Evolutionary conservation across 2,329 filamentous ascomycete genomes (phyloP), one percentile per base, ranked within the genome.

Genomic region (Microcyclosporella mali): DNA sequence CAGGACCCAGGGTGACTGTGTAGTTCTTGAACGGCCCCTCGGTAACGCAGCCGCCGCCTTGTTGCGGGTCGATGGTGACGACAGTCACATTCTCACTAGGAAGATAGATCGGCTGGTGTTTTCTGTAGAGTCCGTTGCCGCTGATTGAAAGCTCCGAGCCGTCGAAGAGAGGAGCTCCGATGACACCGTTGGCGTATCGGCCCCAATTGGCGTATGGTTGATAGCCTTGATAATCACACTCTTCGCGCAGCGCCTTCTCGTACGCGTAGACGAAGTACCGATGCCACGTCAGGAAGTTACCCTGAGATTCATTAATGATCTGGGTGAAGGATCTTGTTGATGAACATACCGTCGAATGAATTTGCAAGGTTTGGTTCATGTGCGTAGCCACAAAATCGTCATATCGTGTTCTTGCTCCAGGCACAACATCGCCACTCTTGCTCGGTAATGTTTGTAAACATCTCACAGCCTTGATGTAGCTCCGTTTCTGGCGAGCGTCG

Each of bases 11-110:
- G 37, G 60, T 53, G 33, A 60, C 37, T 8, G 41, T 47, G 33
- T 41, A 52, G 51, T 75, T 64, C 49, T 64, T 68, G 59, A 78
- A 77, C 0, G 74, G 74, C 0, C 75, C 75, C 1, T 62, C 64
- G 7, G 56, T 66, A 2, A 81, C 65, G 55, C 75, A 79, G 2
- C 77, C 77, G 28, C 77, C 76, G 10, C 77, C 77, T 0, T 66
- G 65, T n/a, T 73, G 76, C 0, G 69, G 29, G 2, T 70, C 71
- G 16, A 49, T 21, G 3, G 71, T 49, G 25, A 54, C 62, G 45
- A 69, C 30, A 15, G 39, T 15, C 3, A 21, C 10, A 7, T 17
- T 34, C 17, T 30, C 30, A 27, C 16, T 31, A 11, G 44, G 49
- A 41, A 45, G 41, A 21, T 16, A 37, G 16, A 48, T 51, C 29